These are phyloP conservation scores for Nidula niveotomentosa DNA, from an alignment of 1,284 basidiomycete species.

Conservation along the genomic window DNA sequence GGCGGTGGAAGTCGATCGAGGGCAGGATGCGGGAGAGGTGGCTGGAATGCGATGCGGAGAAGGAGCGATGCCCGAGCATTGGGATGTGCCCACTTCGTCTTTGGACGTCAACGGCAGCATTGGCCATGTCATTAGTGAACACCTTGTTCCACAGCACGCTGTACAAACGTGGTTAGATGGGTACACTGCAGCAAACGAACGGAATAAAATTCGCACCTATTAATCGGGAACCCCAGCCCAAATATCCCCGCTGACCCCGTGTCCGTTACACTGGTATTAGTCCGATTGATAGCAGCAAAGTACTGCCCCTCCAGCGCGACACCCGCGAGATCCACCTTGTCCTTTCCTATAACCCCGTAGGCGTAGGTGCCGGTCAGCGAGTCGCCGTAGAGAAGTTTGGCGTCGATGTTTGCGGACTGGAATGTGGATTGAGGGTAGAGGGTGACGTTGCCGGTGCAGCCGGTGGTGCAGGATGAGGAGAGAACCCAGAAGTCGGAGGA, in stretches of 20 bases:
- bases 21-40: conserved; percentile 12
- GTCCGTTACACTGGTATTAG: conserved; percentile 45
- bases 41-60: neutral
- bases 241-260: conserved; percentile 50
- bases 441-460: conserved; percentile 24
- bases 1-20: conserved; percentile 8
- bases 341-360: conserved; percentile 45
- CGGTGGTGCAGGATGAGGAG: conserved; percentile 40
- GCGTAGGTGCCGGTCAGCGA: conserved; percentile 54
- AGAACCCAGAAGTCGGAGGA: conserved; percentile 61
- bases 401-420: conserved; percentile 34
- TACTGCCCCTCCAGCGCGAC: conserved; percentile 39
- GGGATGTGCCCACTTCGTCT: no score
- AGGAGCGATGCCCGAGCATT: no score
- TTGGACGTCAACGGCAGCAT: no score
- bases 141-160: conserved; percentile 38
- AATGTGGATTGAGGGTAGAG: conserved; percentile 40
- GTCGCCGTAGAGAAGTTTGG: conserved; percentile 50
- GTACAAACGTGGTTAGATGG: conserved; percentile 1
- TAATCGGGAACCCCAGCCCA: conserved; percentile 57
- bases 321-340: conserved; percentile 44
- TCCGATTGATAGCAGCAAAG: conserved; percentile 53
- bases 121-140: conserved; percentile 8
- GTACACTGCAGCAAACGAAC: neutral
- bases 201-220: conserved; percentile 33